A percentile compares a stretch with the other conserved stretches of the same genome.
Conservation (phyloP, 2,329 filamentous ascomycete genomes). For the Torrubiellomyces zombiae region DNA sequence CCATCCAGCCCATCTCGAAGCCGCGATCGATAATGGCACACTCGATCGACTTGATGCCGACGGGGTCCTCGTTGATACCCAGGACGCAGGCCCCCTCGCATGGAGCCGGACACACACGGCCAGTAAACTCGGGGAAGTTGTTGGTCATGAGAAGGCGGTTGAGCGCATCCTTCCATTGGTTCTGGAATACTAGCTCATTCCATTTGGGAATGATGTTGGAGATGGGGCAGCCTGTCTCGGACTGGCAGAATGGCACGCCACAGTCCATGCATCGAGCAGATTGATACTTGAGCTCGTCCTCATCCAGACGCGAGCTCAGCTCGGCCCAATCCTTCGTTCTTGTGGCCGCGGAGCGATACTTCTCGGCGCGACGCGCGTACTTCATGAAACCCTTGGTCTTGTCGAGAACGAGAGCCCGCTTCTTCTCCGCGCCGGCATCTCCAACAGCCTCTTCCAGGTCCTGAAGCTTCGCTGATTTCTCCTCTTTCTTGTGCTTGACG, state of each 20-base stretch:
- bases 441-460: conserved; percentile 88
- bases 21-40: conserved; percentile 95
- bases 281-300: conserved; percentile 94
- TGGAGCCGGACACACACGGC: conserved; percentile 88
- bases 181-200: conserved; percentile 66
- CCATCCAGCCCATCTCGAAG: conserved; percentile 97
- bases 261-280: conserved; percentile 97
- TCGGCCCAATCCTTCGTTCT: conserved; percentile 89
- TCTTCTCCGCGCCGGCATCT: conserved; percentile 75
- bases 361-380: conserved; percentile 82
- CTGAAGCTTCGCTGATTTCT: conserved; percentile 52
- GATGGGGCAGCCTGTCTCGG: conserved; percentile 87
- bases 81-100: conserved; percentile 93
- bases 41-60: conserved; percentile 96
- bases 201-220: conserved; percentile 96
- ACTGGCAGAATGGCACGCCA: conserved; percentile 95
- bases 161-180: conserved; percentile 80
- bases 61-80: conserved; percentile 91
- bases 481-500: conserved; percentile 42
- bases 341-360: conserved; percentile 73
- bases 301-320: conserved; percentile 69
- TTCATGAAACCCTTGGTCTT: conserved; percentile 98
- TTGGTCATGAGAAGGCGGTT: conserved; percentile 91
- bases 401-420: conserved; percentile 80
- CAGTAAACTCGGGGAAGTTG: conserved; percentile 97